Evolutionary conservation across 2,329 filamentous ascomycete species (phyloP).

Genomic region (Fusarium neocosmosporiellum): DNA sequence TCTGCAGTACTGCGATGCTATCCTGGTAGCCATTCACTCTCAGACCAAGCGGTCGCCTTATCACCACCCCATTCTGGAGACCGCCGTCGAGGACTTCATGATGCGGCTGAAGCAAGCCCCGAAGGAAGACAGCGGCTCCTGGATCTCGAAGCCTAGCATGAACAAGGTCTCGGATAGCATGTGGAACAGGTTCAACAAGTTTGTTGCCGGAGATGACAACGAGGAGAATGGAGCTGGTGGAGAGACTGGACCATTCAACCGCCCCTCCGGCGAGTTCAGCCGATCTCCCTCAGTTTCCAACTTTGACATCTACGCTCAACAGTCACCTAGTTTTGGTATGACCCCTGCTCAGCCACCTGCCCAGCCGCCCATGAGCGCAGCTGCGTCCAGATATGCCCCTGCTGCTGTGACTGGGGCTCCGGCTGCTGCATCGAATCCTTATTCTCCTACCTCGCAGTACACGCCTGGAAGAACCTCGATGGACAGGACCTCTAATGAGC

Average conservation of each 20-base stretch:
- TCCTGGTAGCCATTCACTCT: slow-evolving; percentile 78
- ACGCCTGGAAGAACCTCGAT: slow-evolving; percentile 52
- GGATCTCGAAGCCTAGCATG: slow-evolving; percentile 96
- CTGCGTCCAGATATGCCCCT: slow-evolving; percentile 54
- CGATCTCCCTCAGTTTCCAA: slow-evolving; percentile 76
- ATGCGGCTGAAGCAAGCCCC: slow-evolving; percentile 87
- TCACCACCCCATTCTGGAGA: slow-evolving; percentile 80
- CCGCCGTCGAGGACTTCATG: slow-evolving; percentile 83
- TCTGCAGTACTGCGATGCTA: slow-evolving; percentile 89
- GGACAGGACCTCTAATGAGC: slow-evolving; percentile 47
- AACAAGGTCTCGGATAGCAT: slow-evolving; percentile 93
- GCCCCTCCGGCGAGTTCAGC: slow-evolving; percentile 79
- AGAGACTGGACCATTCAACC: slow-evolving; percentile 83
- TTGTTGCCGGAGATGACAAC: slow-evolving; percentile 90
- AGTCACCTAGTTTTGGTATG: slow-evolving; percentile 47
- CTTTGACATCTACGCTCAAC: slow-evolving; percentile 79
- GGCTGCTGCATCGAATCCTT: slow-evolving; percentile 39
- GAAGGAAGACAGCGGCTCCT: slow-evolving; percentile 82
- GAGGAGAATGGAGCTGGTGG: slow-evolving; percentile 77
- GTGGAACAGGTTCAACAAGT: slow-evolving; percentile 95
- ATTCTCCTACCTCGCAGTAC: slow-evolving; percentile 61
- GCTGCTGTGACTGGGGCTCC: slow-evolving; percentile 29
- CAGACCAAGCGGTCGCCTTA: slow-evolving; percentile 89
- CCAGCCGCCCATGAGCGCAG: slow-evolving; percentile 49
- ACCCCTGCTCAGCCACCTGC: slow-evolving; percentile 49